Percentiles rank a stretch among this genome's conserved stretches.
Evolutionary conservation across 2,329 filamentous ascomycete species (phyloP).

Genomic region (Ophiostoma quercus): DNA sequence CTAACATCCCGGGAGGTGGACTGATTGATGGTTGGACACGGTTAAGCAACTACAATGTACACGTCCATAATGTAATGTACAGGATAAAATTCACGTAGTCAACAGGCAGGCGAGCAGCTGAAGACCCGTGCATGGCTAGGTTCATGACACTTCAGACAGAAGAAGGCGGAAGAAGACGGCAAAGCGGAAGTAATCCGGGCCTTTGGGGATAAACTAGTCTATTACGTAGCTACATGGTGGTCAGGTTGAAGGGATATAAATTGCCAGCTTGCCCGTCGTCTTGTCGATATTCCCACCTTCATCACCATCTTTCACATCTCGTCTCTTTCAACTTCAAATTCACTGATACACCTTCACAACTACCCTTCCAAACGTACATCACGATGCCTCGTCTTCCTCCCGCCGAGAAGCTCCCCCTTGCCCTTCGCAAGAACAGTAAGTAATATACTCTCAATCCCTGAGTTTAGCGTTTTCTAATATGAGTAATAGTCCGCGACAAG

Average conservation of each 20-base stretch:
- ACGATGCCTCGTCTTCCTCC: slow-evolving; percentile 37
- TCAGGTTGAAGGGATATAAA: neutral
- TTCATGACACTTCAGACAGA: neutral
- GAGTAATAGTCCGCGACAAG: slow-evolving; percentile 45
- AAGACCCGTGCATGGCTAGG: neutral
- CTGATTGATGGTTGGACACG: neutral
- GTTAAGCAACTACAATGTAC: neutral
- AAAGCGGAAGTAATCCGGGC: neutral
- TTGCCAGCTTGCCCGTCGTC: neutral
- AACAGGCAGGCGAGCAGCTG: neutral
- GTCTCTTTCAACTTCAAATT: neutral
- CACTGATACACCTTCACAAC: neutral
- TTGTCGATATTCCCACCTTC: neutral
- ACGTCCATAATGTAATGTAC: neutral
- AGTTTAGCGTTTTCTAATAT: neutral
- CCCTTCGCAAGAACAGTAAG: slow-evolving; percentile 48
- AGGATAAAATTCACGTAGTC: no score
- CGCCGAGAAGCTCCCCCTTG: slow-evolving; percentile 47
- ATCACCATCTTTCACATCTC: neutral
- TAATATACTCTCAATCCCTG: slow-evolving; percentile 22
- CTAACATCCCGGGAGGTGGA: neutral
- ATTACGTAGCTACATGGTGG: neutral
- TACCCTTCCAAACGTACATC: neutral
- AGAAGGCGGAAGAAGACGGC: neutral
- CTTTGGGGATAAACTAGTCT: neutral